A percentile compares a stretch with the other conserved stretches of the same genome.
Evolutionary conservation across 2,329 filamentous ascomycete species (phyloP).

Genomic region (Fusarium poae): DNA sequence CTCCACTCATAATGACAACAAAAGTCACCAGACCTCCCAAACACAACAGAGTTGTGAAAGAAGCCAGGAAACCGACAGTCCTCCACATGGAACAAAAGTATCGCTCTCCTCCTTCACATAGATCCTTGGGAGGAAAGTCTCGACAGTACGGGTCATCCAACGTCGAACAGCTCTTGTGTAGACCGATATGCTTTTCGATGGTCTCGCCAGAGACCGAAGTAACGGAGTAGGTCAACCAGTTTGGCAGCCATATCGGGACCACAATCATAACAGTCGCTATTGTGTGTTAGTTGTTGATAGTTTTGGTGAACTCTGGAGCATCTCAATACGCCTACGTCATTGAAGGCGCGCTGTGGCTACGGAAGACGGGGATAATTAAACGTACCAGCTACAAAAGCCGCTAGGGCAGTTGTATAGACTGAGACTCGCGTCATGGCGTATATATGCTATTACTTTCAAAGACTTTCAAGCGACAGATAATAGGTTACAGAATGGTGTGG

Average conservation of each 20-base stretch:
- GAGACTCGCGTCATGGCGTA: slow-evolving; percentile 59
- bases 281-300: slow-evolving; percentile 50
- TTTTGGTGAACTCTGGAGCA: not conserved
- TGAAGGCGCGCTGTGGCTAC: slow-evolving; percentile 24
- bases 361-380: slow-evolving; percentile 25
- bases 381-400: slow-evolving; percentile 60
- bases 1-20: slow-evolving; percentile 80
- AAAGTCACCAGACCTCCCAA: slow-evolving; percentile 85
- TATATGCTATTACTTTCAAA: slow-evolving; percentile 1
- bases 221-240: slow-evolving; percentile 77
- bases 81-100: slow-evolving; percentile 95
- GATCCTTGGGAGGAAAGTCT: slow-evolving; percentile 51
- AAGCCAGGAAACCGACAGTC: slow-evolving; percentile 87
- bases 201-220: slow-evolving; percentile 61
- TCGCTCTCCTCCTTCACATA: slow-evolving; percentile 63
- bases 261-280: slow-evolving; percentile 79
- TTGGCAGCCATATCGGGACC: slow-evolving; percentile 74
- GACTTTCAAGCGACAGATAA: slow-evolving; percentile 3
- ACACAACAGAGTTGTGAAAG: slow-evolving; percentile 84
- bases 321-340: slow-evolving; percentile 44
- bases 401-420: slow-evolving; percentile 59
- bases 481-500: slow-evolving; percentile 6
- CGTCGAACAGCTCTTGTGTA: slow-evolving; percentile 84
- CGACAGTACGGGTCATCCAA: slow-evolving; percentile 72
- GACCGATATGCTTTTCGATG: slow-evolving; percentile 75